Conservation (phyloP, 495 filamentous ascomycete species). For the Penicillium silybi region DNA sequence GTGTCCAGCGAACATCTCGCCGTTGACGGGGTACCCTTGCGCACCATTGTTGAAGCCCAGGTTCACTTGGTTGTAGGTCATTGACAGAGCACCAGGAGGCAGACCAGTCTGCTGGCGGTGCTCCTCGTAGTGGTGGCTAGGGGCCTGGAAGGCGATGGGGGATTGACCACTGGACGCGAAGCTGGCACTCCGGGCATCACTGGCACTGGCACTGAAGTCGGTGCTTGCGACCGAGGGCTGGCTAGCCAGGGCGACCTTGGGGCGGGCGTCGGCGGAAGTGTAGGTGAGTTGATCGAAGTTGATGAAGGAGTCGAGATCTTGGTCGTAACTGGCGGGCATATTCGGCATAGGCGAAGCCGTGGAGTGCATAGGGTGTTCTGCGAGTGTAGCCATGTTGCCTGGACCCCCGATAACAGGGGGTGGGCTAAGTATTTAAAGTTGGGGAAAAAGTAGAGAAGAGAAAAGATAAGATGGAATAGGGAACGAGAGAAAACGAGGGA, state of each 20-base stretch:
- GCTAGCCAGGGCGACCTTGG: conserved; percentile 36
- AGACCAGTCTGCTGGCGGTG: conserved; percentile 91
- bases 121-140: conserved; percentile 88
- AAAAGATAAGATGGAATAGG: conserved; percentile 1
- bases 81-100: conserved; percentile 69
- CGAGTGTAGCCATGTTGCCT: conserved; percentile 39
- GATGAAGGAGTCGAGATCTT: conserved; percentile 48
- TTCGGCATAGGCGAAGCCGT: conserved; percentile 27
- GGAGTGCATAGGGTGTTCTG: conserved; percentile 34
- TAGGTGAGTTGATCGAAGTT: conserved; percentile 48
- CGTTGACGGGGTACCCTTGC: conserved; percentile 42
- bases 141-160: conserved; percentile 62
- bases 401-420: conserved; percentile 1
- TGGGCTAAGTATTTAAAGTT: neutral
- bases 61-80: conserved; percentile 60
- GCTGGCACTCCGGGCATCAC: conserved; percentile 37
- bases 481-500: conserved; percentile 3
- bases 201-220: conserved; percentile 34
- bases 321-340: conserved; percentile 36
- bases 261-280: conserved; percentile 37
- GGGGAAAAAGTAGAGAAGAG: neutral
- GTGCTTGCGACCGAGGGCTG: conserved; percentile 37
- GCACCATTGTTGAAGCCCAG: conserved; percentile 50
- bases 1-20: conserved; percentile 44
- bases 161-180: conserved; percentile 42